A percentile compares a stretch with the other conserved stretches of the same genome.
phyloP scores from a whole-genome alignment of 768 basidiomycete species.

The Suillus hirtellus region DNA sequence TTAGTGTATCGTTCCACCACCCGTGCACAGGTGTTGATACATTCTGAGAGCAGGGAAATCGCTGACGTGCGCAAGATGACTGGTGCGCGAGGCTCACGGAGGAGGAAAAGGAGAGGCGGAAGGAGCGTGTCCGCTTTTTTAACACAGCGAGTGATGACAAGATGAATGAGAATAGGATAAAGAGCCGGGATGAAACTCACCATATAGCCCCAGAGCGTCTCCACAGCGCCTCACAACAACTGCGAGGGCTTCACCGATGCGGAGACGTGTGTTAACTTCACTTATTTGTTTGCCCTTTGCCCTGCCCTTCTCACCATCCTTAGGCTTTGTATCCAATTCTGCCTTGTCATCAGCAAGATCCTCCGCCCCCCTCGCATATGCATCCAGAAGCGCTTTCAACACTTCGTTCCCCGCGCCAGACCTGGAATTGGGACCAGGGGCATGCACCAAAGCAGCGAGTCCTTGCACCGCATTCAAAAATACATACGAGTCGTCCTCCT shows the following conservation, averaged over 20 bases:
- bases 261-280: conserved; percentile 71
- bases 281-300: background rate
- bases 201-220: conserved; percentile 62
- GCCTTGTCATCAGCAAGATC: conserved; percentile 43
- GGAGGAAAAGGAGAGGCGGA: conserved; percentile 65
- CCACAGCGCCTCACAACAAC: conserved; percentile 76
- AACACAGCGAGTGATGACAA: conserved; percentile 10
- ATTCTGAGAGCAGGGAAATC: conserved; percentile 71
- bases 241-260: conserved; percentile 85
- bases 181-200: conserved; percentile 41
- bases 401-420: conserved; percentile 50
- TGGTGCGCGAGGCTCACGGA: conserved; percentile 63
- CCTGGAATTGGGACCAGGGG: conserved; percentile 38
- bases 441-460: conserved; percentile 80
- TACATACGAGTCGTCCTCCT: conserved; percentile 95
- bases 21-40: conserved; percentile 61
- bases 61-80: conserved; percentile 72
- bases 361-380: conserved; percentile 58
- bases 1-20: conserved; percentile 63
- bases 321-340: conserved; percentile 43
- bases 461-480: conserved; percentile 93
- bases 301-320: background rate
- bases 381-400: conserved; percentile 60
- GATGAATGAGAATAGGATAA: background rate
- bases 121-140: conserved; percentile 65